These are phyloP conservation scores for Meredithiella fracta DNA, from an alignment of 2,329 filamentous ascomycete genomes.

Conservation along the genomic window DNA sequence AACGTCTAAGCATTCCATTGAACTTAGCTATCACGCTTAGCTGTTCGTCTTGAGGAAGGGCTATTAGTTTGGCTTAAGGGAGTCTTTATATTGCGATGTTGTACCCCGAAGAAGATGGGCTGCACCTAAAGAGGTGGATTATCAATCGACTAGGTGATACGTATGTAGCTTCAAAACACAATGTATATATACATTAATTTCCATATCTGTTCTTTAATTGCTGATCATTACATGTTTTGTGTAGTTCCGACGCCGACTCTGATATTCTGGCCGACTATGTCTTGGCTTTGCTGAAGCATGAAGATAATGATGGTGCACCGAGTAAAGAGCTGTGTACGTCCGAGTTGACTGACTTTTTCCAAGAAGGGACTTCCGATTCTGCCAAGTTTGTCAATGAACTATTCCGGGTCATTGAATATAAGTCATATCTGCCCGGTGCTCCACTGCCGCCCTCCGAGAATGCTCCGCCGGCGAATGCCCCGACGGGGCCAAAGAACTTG, in stretches of 20 bases:
- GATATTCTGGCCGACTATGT: constrained; percentile 75
- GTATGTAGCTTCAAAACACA: constrained; percentile 28
- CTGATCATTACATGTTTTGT: neutral
- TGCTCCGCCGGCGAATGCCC: constrained; percentile 1
- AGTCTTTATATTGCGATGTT: constrained; percentile 37
- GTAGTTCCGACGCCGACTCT: constrained; percentile 60
- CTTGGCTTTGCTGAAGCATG: constrained; percentile 51
- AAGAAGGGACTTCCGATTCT: constrained; percentile 31
- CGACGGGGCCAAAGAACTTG: constrained; percentile 8
- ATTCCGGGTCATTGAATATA: constrained; percentile 40
- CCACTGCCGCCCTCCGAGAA: constrained; percentile 20
- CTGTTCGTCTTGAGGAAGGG: neutral
- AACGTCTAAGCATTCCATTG: too few species aligned
- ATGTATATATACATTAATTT: neutral
- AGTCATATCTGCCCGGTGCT: constrained; percentile 35
- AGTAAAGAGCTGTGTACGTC: constrained; percentile 52
- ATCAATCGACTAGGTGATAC: constrained; percentile 61
- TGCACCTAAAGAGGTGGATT: constrained; percentile 58
- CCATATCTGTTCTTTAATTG: neutral
- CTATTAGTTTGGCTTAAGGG: neutral
- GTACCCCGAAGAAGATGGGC: constrained; percentile 44
- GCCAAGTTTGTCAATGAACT: constrained; percentile 34
- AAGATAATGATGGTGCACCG: constrained; percentile 47
- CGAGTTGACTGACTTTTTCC: constrained; percentile 60
- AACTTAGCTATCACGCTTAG: too few species aligned